Base-by-base conservation (phyloP, 1,284 basidiomycete genomes). In the Earliella scabrosa region DNA sequence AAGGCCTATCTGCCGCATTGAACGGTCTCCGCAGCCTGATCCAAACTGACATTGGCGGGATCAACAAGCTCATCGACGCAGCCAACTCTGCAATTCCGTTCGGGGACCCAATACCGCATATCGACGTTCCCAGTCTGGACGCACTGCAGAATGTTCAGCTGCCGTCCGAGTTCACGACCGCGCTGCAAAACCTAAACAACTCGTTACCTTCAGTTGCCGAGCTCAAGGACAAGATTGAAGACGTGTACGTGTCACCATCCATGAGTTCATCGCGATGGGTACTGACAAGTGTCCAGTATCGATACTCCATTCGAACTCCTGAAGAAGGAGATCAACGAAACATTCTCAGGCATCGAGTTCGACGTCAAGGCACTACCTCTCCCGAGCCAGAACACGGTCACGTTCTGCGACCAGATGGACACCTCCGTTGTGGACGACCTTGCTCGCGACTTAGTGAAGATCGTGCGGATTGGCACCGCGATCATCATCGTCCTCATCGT, bases 281-380 rank as follows among this genome's bases (percentile, higher is more conserved):
- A 50, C 60, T 71, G 45, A 71, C 45, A 57, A 16, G 31, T 23
- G 35, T 38, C 3, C 60, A 93, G 91, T 52, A 83, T 97, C 65
- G 87, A 92, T 64, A 86, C 81, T 0, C 95, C 95, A 0, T 96
- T 98, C 67, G 90, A 96, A 65, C 76, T 84, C 2, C 73, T 97
- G 48, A 95, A 93, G 71, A 77, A 82, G 59, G 91, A 95, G 52
- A 94, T 98, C 71, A 96, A 96, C 68, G 80, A 86, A 51, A 95
- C 93, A 0, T 90, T 96, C 61, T 68, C 80, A n/a, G 80, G 81
- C 14, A 77, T 92, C 32, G 75, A 74, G 21, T 90, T 94, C 71
- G 83, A 92, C 67, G 77, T 85, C 26, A 82, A 86, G 14, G 72
- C 85, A 5, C 79, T 96, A 18, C 90, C 93, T 6, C 81, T 95